Conservation (phyloP, 352 stramenopile genomes). For the Globisporangium echinulatum region DNA sequence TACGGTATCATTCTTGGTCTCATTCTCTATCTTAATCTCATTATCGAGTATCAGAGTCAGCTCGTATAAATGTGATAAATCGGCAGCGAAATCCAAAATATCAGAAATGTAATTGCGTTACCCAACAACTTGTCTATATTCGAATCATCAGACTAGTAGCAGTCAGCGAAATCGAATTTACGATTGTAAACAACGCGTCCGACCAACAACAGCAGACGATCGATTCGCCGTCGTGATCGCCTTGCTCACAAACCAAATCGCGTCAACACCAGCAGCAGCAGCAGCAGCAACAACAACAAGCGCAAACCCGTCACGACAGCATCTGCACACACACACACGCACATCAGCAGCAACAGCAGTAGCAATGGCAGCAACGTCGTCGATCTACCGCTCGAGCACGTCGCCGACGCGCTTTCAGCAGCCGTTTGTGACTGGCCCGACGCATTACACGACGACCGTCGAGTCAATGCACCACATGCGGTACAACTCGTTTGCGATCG, state of each 20-base stretch:
- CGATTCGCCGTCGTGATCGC: too few species aligned
- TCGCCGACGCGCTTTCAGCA: slow-evolving; percentile 49
- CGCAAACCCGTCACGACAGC: not conserved
- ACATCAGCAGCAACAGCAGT: not conserved
- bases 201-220: not conserved
- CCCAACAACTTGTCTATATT: too few species aligned
- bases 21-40: too few species aligned
- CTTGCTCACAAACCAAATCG: not conserved
- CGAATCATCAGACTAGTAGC: too few species aligned
- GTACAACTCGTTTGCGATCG: slow-evolving; percentile 38
- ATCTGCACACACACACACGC: not conserved
- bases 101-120: too few species aligned
- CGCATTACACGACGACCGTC: slow-evolving; percentile 57
- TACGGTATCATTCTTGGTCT: too few species aligned
- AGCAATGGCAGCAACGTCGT: slow-evolving; percentile 39
- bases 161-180: too few species aligned
- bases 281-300: not conserved
- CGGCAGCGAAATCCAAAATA: not conserved
- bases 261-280: slow-evolving; percentile 2
- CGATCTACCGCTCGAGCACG: slow-evolving; percentile 50
- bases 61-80: not conserved
- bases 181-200: not conserved
- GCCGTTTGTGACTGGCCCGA: slow-evolving; percentile 35
- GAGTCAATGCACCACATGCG: slow-evolving; percentile 40
- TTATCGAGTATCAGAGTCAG: too few species aligned